Base-by-base conservation (phyloP, 352 stramenopile genomes). In the Pythium periplocum region DNA sequence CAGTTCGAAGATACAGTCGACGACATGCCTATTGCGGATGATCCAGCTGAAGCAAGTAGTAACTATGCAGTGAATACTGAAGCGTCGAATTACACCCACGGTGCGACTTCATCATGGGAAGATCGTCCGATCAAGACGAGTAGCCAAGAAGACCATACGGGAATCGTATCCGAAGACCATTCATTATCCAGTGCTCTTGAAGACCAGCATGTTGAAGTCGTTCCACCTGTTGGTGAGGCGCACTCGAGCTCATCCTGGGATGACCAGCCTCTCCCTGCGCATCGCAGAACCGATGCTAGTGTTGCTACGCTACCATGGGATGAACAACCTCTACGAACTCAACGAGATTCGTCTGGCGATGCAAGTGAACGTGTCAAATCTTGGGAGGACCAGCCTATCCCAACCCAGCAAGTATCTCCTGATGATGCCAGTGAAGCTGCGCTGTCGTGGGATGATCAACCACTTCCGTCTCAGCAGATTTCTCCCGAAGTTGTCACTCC, bases 101-200 rank as follows among this genome's bases (percentile, higher is more conserved):
- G 3, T 5, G 30, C 31, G 2, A 31, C 45, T 5, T 48, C 10
- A 3, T 53, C 55, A 35, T 62, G 55, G 55, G 55, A 62, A 40
- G 55, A 62, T 44, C 55, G 49, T 11, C 55, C 55, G 34, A 48
- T 57, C 10, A 33, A 34, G 2, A 4, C 36, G 31, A 54, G 45
- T 37, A 55, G 43, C 34, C 35, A 42, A 42, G 12, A 42, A 12
- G 17, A 26, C 17, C 17, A 26, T 26, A 26, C 17, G 17, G 17
- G 0, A 26, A 26, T 26, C 17, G 17, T 26, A 26, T 26, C 17
- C 17, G 17, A 26, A 26, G 17, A 26, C 17, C 17, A 26, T 26
- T 26, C 17, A 26, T 26, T 26, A 26, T 26, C 17, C 17, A 26
- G 17, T 26, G 17, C 17, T 26, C 17, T 26, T 26, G 17, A 26